Conservation (phyloP, 2,329 filamentous ascomycete species). For the Ceratocystis cubensis region DNA sequence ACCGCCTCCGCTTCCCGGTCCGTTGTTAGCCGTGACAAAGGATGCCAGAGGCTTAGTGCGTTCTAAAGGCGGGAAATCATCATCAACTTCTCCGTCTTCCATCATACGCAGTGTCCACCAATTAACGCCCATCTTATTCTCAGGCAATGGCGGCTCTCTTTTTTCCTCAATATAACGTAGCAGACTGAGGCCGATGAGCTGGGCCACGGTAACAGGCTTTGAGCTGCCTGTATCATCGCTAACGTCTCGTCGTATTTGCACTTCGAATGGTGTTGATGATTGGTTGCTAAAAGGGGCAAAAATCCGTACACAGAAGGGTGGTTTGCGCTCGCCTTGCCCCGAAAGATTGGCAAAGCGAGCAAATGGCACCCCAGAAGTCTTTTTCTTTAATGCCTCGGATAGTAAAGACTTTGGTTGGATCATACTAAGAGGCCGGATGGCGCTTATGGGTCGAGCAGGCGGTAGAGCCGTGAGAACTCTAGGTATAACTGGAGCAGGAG, state of each 20-base stretch:
- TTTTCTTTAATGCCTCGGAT: constrained; percentile 59
- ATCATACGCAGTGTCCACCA: constrained; percentile 76
- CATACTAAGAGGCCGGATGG: constrained; percentile 52
- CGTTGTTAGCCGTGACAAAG: constrained; percentile 71
- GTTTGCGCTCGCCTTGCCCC: constrained; percentile 61
- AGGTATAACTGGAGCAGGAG: constrained; percentile 42
- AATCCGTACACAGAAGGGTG: constrained; percentile 63
- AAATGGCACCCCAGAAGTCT: constrained; percentile 58
- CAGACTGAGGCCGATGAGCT: constrained; percentile 68
- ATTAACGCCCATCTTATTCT: constrained; percentile 62
- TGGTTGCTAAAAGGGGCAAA: constrained; percentile 60
- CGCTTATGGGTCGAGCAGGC: constrained; percentile 55
- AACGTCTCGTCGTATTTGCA: constrained; percentile 56
- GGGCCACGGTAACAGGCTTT: constrained; percentile 56
- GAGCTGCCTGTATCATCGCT: constrained; percentile 52
- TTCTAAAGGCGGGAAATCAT: constrained; percentile 69
- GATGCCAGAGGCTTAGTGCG: constrained; percentile 61
- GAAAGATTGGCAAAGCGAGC: constrained; percentile 65
- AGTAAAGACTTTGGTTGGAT: constrained; percentile 57
- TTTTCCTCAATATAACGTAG: constrained; percentile 71
- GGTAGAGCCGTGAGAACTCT: constrained; percentile 53
- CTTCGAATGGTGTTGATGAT: constrained; percentile 53
- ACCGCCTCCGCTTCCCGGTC: constrained; percentile 29
- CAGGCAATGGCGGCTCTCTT: constrained; percentile 50
- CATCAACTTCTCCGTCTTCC: constrained; percentile 71